Base-by-base conservation (phyloP, 176 grass and related monocot genomes). In the Metroxylon sagu region DNA sequence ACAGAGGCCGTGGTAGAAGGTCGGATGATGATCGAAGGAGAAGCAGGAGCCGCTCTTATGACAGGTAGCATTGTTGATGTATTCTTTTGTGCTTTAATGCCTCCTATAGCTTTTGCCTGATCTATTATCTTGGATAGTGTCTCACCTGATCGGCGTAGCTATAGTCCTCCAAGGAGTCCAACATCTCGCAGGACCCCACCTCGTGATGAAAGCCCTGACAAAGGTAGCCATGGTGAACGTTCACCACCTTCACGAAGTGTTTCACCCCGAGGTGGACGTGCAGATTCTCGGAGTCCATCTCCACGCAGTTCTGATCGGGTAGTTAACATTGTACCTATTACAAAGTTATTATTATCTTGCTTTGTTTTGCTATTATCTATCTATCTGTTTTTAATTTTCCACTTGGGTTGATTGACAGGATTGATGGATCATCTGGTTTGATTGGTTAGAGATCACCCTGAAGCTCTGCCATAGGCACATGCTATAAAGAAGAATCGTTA, bases 1-100 rank as follows among this genome's bases (percentile, higher is more conserved):
- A 83, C 51, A 77, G 67, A 61, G 83, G 66, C 52, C 72, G 68
- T 78, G 76, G 50, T 49, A 91, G 69, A 68, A 88, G 81, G 85
- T 85, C 57, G 19, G 18, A 25, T 29, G 64, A 50, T 52, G 54
- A 50, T 52, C 30, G 14, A 52, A 59, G 60, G 54, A 61, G 56
- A 14, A 54, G 56, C 5, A 50, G 64, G 51, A 65, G 26, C 18
- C 39, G 18, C 43, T 70, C 75, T 39, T 58, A 67, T 62, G 60
- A 69, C 29, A 28, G 23, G 54, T 21, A 49, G 28, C 19, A 6
- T 10, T 15, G 19, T 60, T 52, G 58, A 3, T 26, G 59, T 23
- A 56, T 77, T 29, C 60, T 29, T 29, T 53, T 16, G 30, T 52
- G 14, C 7, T 52, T 29, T 21, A 64, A 43, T 43, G 5, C 39